A percentile compares a stretch with the other conserved stretches of the same genome.
These are phyloP conservation scores for Saturnispora besseyi DNA, from an alignment of 805 yeast species.

Conservation along the genomic window DNA sequence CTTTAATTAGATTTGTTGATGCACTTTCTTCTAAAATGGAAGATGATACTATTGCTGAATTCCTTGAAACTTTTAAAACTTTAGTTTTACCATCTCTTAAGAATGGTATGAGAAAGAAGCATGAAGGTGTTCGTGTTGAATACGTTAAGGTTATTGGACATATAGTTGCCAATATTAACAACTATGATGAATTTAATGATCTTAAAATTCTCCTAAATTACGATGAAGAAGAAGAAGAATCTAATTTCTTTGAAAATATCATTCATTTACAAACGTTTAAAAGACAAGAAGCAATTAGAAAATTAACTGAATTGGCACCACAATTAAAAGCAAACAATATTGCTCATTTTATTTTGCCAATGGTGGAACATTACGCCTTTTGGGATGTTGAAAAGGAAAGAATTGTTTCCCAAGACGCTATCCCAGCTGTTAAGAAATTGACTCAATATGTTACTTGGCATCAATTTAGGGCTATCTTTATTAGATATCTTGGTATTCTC, in stretches of 20 bases:
- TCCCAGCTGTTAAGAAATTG: conserved; percentile 51
- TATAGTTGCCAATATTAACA: conserved; percentile 39
- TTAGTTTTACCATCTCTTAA: conserved; percentile 57
- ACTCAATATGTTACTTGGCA: conserved; percentile 58
- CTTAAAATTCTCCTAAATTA: conserved; percentile 53
- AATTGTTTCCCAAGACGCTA: conserved; percentile 57
- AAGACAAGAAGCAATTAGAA: conserved; percentile 74
- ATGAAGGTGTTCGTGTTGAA: conserved; percentile 62
- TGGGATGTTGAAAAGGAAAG: conserved; percentile 49
- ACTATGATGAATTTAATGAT: conserved; percentile 45
- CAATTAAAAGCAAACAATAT: conserved; percentile 47
- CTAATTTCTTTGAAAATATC: conserved; percentile 52
- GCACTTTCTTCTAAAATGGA: conserved; percentile 30
- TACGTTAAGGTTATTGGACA: conserved; percentile 60
- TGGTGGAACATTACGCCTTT: conserved; percentile 71
- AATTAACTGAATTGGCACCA: conserved; percentile 42
- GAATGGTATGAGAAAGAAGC: conserved; percentile 52
- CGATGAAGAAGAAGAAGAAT: conserved; percentile 77
- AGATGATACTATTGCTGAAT: conserved; percentile 22
- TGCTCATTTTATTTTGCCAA: conserved; percentile 75
- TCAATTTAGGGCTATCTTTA: conserved; percentile 68
- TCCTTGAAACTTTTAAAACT: conserved; percentile 37
- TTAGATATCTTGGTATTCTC: conserved; percentile 45
- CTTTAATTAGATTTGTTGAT: conserved; percentile 59
- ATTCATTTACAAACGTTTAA: conserved; percentile 78